Base-by-base conservation (phyloP, 1,284 basidiomycete genomes). In the Marasmius fiardii region DNA sequence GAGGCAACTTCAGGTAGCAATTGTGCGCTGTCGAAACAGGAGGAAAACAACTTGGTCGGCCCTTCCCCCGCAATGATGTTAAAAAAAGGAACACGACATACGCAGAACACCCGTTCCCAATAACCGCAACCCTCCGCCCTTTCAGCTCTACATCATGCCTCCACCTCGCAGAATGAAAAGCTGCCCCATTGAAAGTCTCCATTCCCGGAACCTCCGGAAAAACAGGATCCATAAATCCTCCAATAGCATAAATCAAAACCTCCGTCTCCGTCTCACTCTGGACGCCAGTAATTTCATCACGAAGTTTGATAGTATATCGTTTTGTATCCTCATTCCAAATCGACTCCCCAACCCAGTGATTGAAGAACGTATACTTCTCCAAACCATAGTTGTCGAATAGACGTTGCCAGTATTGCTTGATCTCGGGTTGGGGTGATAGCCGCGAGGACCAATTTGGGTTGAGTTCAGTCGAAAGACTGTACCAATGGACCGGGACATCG, bases 41-140 rank as follows among this genome's bases (percentile, higher is more conserved):
- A 52, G 39, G 56, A 31, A 37, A 24, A 21, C 28, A 39, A 43
- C 37, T 39, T 23, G 10, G 28, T n/a, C n/a, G n/a, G n/a, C n/a
- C n/a, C n/a, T n/a, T n/a, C n/a, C n/a, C n/a, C 31, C 43, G 34
- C 34, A 21, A 31, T 39, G 21, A 37, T 20, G 21, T 43, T 56
- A 57, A 59, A 55, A 43, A 41, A 10, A 37, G 43, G 63, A 57
- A 37, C n/a, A 56, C 48, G 33, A 60, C 73, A 66, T 66, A 78
- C 82, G 75, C 77, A 63, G 83, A 78, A 68, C 81, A 84, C 2
- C 84, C 86, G 61, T 85, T 85, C 20, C 85, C 86, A 62, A 87
- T 78, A 16, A 88, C 78, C 3, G 78, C 83, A 1, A 86, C 76
- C 26, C 74, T 70, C 65, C 85, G 84, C 11, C 76, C 78, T 52